These are phyloP conservation scores for Ceriops zippeliana DNA, from an alignment of 345 rosid species.

Conservation along the genomic window DNA sequence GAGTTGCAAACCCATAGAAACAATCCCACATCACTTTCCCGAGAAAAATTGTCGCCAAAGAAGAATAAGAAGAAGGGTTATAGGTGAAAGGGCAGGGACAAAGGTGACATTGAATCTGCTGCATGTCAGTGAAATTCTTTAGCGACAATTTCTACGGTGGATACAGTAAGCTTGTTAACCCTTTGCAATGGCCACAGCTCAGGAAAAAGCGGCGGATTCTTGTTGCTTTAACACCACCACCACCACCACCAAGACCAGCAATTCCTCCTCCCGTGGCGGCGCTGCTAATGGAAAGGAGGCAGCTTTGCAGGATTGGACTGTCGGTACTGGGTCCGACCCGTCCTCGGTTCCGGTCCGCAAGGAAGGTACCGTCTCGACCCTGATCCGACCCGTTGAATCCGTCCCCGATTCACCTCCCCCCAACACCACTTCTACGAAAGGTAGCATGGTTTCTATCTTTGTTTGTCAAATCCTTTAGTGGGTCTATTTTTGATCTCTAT, in stretches of 20 bases:
- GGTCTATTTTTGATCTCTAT: background rate
- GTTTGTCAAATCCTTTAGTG: background rate
- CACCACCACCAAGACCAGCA: background rate
- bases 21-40: background rate
- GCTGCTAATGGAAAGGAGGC: slow-evolving; percentile 5
- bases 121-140: slow-evolving; percentile 35
- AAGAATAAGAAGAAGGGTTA: background rate
- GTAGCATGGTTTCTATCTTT: slow-evolving; percentile 11
- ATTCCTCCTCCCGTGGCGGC: background rate
- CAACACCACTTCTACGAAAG: slow-evolving; percentile 40
- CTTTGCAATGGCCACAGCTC: slow-evolving; percentile 38
- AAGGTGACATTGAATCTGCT: slow-evolving; percentile 1
- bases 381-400: slow-evolving; percentile 50
- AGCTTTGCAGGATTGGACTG: slow-evolving; percentile 38
- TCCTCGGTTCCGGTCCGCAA: slow-evolving; percentile 32
- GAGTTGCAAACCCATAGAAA: no score
- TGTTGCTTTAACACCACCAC: slow-evolving; percentile 10
- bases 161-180: slow-evolving; percentile 31
- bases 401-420: slow-evolving; percentile 38
- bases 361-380: slow-evolving; percentile 26
- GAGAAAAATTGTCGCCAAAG: background rate
- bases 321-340: slow-evolving; percentile 20
- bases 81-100: background rate
- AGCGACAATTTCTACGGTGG: slow-evolving; percentile 25
- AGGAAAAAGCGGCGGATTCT: slow-evolving; percentile 33